Percentiles rank a stretch among this genome's conserved stretches.
Evolutionary conservation across 179 eudicot genomes (phyloP).

Genomic region (Dionaea muscipula): DNA sequence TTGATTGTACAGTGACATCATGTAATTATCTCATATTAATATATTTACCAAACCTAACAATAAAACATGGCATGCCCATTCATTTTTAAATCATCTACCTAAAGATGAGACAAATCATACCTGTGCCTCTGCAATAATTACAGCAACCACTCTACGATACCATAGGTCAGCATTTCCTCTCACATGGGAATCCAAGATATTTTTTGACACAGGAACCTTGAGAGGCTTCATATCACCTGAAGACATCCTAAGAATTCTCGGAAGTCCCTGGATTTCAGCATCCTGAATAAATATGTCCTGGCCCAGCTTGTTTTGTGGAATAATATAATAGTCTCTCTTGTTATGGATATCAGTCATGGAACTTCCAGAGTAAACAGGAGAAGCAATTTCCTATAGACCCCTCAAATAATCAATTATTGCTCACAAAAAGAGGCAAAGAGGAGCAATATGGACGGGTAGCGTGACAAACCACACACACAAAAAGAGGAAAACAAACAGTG

Average conservation of each 20-base stretch:
- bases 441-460: not conserved
- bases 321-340: conserved; percentile 50
- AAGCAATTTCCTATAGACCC: conserved; percentile 45
- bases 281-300: conserved; percentile 76
- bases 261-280: conserved; percentile 57
- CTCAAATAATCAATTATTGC: not conserved
- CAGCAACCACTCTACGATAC: conserved; percentile 51
- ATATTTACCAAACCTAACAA: no score
- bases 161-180: conserved; percentile 46
- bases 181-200: conserved; percentile 82
- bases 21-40: no score
- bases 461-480: not conserved
- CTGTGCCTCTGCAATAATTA: conserved; percentile 78
- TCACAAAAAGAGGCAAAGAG: not conserved
- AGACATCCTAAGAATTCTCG: conserved; percentile 68
- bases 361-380: conserved; percentile 35
- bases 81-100: not conserved
- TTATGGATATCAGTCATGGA: conserved; percentile 57
- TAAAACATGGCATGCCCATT: no score
- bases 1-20: no score
- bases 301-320: conserved; percentile 89
- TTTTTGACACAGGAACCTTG: conserved; percentile 71
- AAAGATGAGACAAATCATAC: conserved; percentile 24
- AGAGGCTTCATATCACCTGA: conserved; percentile 74
- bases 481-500: not conserved